Percentiles rank a stretch among this genome's conserved stretches.
These are phyloP conservation scores for Byssothecium circinans DNA, from an alignment of 2,329 filamentous ascomycete genomes.

Conservation along the genomic window DNA sequence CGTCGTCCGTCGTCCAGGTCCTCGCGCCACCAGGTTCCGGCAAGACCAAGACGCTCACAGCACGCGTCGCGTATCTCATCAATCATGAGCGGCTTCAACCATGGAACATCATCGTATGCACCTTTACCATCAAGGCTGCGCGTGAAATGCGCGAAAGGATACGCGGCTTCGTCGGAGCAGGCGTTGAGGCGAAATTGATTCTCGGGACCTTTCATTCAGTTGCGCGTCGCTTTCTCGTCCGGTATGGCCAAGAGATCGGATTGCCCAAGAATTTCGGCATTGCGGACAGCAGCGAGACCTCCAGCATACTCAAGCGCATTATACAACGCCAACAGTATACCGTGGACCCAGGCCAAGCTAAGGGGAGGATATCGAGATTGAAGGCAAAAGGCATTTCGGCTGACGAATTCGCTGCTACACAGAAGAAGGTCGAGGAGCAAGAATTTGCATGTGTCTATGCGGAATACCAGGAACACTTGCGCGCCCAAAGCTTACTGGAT, in stretches of 20 bases:
- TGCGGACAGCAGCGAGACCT: conserved; percentile 79
- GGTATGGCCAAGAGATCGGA: conserved; percentile 83
- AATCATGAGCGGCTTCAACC: conserved; percentile 71
- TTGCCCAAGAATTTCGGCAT: conserved; percentile 85
- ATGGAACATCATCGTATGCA: conserved; percentile 89
- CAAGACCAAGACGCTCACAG: conserved; percentile 94
- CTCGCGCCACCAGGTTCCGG: conserved; percentile 70
- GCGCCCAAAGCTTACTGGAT: conserved; percentile 79
- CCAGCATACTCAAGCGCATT: conserved; percentile 78
- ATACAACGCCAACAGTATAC: conserved; percentile 70
- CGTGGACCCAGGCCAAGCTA: conserved; percentile 71
- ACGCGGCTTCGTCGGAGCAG: conserved; percentile 75
- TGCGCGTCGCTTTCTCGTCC: conserved; percentile 77
- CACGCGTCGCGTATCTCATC: conserved; percentile 87
- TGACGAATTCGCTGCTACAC: conserved; percentile 46
- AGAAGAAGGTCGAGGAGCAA: conserved; percentile 56
- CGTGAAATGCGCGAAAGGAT: conserved; percentile 92
- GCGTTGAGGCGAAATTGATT: conserved; percentile 73
- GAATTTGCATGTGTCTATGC: conserved; percentile 69
- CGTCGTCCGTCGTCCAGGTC: conserved; percentile 61
- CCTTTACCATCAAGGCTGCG: conserved; percentile 95
- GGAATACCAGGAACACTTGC: conserved; percentile 77
- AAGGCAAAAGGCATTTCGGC: conserved; percentile 60
- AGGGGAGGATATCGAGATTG: conserved; percentile 69
- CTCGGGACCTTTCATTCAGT: conserved; percentile 96